These are phyloP conservation scores for Protomyces lactucae-debilis DNA, from an alignment of 1,139 yeast species.

Conservation along the genomic window DNA sequence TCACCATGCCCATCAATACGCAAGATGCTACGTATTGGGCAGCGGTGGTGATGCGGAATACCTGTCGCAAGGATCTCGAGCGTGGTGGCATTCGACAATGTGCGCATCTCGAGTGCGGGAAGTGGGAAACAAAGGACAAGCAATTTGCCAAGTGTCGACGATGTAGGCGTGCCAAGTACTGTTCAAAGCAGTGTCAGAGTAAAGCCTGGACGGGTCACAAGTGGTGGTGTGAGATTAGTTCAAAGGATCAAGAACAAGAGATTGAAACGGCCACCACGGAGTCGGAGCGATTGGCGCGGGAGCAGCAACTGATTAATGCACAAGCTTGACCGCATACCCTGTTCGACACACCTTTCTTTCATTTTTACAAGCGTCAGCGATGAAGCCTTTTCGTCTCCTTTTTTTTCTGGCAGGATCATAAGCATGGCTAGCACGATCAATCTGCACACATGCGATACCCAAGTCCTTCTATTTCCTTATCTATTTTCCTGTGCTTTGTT, in stretches of 20 bases:
- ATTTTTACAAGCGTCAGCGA: not conserved
- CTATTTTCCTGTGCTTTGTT: no score
- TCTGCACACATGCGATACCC: no score
- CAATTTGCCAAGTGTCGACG: slow-evolving; percentile 93
- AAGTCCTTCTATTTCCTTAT: no score
- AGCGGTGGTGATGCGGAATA: slow-evolving; percentile 91
- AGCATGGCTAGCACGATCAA: no score
- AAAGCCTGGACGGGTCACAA: slow-evolving; percentile 89
- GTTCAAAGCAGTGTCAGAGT: slow-evolving; percentile 87
- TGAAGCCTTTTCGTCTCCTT: not conserved
- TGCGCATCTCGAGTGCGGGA: slow-evolving; percentile 90
- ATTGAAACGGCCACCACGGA: not conserved
- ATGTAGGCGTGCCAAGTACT: slow-evolving; percentile 90
- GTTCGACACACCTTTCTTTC: not conserved
- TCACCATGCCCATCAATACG: slow-evolving; percentile 63
- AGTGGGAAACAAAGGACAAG: slow-evolving; percentile 85
- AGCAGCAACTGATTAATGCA: not conserved
- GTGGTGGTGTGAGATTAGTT: slow-evolving; percentile 67
- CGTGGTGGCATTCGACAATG: slow-evolving; percentile 92
- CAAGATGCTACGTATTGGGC: slow-evolving; percentile 94
- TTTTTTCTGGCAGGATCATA: no score
- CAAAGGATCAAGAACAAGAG: not conserved
- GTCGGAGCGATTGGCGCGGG: not conserved
- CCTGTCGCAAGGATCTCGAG: slow-evolving; percentile 82
- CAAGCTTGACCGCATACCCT: not conserved